Base-by-base conservation (phyloP, 441 rosid species). In the Brassica balearica region DNA sequence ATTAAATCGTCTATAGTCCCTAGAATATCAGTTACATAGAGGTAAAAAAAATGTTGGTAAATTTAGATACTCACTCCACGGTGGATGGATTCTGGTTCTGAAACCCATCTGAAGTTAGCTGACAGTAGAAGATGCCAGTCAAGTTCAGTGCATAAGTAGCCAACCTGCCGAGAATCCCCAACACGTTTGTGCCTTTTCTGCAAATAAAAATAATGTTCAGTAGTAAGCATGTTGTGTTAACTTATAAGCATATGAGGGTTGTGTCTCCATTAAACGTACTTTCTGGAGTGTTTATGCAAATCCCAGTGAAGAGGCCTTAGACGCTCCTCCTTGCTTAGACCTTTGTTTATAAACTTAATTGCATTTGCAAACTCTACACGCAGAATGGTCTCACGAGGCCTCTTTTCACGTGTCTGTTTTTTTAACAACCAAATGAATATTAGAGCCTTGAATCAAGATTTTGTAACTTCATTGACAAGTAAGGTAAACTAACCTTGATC, bases 241-340 rank as follows among this genome's bases (percentile, higher is more conserved):
- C 19, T 32, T 53, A 73, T 25, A 25, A 25, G 1, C 4, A 43
- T n/a, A 64, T 74, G 17, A 64, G 51, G 68, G 46, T 29, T 29
- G 34, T 41, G 72, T 25, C 19, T 69, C 66, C 46, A 79, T 79
- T 38, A 14, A 59, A 25, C 36, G 61, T 88, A 91, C 93, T 82
- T 89, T 85, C 86, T 87, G 36, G 89, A 89, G 73, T 91, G 87
- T 78, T 84, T 91, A 82, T 86, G 84, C 73, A 91, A 81, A 83
- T 91, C 96, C 91, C 88, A 91, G 77, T 89, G 92, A 82, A 89
- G 85, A 79, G 90, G 90, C 79, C 87, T 83, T 73, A 91, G 82
- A 62, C 85, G 96, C 46, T 82, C 81, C 80, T 89, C 96, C 75
- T 84, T 85, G 58, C 85, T 38, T 72, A 88, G 60, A 69, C 84